Conservation (phyloP, 495 filamentous ascomycete species). For the Aspergillus olivimuriae region DNA sequence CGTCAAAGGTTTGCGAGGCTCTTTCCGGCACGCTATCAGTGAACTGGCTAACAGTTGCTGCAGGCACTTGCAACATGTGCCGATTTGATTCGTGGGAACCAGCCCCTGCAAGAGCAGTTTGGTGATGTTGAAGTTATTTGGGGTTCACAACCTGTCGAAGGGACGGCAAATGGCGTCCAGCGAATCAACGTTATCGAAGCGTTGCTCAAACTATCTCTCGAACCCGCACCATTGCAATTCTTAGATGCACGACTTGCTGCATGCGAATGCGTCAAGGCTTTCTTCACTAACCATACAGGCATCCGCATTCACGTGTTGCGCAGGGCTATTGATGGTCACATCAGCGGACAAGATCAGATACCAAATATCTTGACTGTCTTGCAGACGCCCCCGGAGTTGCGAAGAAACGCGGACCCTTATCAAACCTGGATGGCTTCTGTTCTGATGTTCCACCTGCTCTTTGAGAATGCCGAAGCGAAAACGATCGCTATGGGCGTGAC, state of each 20-base stretch:
- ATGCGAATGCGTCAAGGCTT: conserved; percentile 86
- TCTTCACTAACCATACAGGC: conserved; percentile 70
- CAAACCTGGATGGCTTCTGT: conserved; percentile 85
- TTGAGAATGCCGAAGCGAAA: conserved; percentile 76
- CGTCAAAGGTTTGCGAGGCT: conserved; percentile 63
- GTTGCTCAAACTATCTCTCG: conserved; percentile 80
- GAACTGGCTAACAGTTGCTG: no score
- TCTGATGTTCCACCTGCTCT: conserved; percentile 84
- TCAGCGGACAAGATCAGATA: conserved; percentile 69
- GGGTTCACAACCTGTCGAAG: conserved; percentile 20
- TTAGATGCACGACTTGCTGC: conserved; percentile 80
- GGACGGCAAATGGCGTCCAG: conserved; percentile 35
- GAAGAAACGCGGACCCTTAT: conserved; percentile 71
- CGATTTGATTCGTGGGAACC: conserved; percentile 81
- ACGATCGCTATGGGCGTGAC: conserved; percentile 70
- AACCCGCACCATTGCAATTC: conserved; percentile 53
- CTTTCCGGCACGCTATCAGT: no score
- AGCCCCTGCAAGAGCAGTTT: conserved; percentile 73
- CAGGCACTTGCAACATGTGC: conserved; percentile 79
- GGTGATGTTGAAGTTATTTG: conserved; percentile 60
- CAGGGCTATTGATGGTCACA: conserved; percentile 83
- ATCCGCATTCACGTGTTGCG: conserved; percentile 80
- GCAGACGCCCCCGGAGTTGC: conserved; percentile 52
- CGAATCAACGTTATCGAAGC: conserved; percentile 88
- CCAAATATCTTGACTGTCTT: conserved; percentile 88